A percentile compares a stretch with the other conserved stretches of the same genome.
phyloP scores from a whole-genome alignment of 305 asterid genomes.

The Solanum hybrid region DNA sequence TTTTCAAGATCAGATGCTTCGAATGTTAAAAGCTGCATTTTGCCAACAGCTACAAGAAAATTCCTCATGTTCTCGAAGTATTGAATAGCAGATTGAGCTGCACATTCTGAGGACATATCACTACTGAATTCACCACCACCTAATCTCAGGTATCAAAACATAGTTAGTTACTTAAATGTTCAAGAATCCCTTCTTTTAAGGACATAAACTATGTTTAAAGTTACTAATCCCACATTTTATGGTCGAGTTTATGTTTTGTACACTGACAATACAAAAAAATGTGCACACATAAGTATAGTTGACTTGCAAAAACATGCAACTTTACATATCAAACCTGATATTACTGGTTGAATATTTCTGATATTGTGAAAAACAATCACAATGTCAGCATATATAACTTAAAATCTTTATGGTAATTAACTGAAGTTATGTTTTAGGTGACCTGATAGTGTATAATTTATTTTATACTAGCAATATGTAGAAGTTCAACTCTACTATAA shows the following conservation, averaged over 20 bases:
- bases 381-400: neutral
- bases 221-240: neutral
- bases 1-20: slow-evolving; percentile 93
- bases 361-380: neutral
- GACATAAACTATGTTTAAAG: neutral
- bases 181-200: neutral
- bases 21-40: slow-evolving; percentile 76
- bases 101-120: slow-evolving; percentile 73
- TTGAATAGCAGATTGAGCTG: slow-evolving; percentile 92
- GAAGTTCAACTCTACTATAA: neutral
- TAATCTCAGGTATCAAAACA: slow-evolving; percentile 11
- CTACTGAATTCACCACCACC: slow-evolving; percentile 86
- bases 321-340: neutral
- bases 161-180: neutral
- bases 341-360: neutral
- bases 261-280: neutral
- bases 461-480: neutral
- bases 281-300: neutral
- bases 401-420: neutral
- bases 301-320: neutral
- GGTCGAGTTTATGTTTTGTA: neutral
- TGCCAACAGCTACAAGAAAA: slow-evolving; percentile 72
- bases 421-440: neutral
- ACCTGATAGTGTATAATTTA: neutral
- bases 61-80: slow-evolving; percentile 90